Base-by-base conservation (phyloP, 805 yeast species). In the Candida odintsovae region DNA sequence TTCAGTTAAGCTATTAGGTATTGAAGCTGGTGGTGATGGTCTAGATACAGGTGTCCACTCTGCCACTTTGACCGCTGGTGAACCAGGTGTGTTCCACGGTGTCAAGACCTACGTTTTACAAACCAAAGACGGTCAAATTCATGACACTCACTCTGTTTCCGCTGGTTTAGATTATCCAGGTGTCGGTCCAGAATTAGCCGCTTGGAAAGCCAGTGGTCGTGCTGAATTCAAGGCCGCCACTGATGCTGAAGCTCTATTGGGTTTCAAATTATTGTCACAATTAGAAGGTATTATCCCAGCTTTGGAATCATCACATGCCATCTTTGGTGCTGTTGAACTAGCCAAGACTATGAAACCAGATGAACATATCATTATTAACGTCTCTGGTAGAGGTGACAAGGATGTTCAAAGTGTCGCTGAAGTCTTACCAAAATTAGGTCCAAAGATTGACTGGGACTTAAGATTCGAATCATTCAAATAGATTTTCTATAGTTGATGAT, bases 81-180 rank as follows among this genome's bases (percentile, higher is more conserved):
- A 78, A 51, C 95, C 95, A 6, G 99, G 99, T 73, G 98, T 94
- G 49, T 84, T 94, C 80, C 99, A 94, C 62, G 99, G 99, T 67
- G 97, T 92, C 42, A 86, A 77, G 68, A 92, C 99, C 4, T 94
- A 84, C 58, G 95, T 94, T 33, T 76, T 94, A 63, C 99, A 94
- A 71, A 87, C 84, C 59, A 59, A 64, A 16, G 98, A 94, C 65
- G 99, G 99, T 44, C 99, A 94, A 72, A 88, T 94, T 49, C 95
- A 86, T 55, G 99, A 94, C 63, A 94, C 99, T 11, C 98, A 94
- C 66, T 92, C 98, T 20, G 95, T 94, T 35, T 88, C 97, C 53
- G 99, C 99, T 36, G 99, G 99, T 56, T 76, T 94, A 60, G 99
- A 94, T 69, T 94, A 94, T 66, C 99, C 99, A 22, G 99, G 97